These are phyloP conservation scores for Coix lacrymajobi DNA, from an alignment of 176 grass and related monocot genomes.

Conservation along the genomic window DNA sequence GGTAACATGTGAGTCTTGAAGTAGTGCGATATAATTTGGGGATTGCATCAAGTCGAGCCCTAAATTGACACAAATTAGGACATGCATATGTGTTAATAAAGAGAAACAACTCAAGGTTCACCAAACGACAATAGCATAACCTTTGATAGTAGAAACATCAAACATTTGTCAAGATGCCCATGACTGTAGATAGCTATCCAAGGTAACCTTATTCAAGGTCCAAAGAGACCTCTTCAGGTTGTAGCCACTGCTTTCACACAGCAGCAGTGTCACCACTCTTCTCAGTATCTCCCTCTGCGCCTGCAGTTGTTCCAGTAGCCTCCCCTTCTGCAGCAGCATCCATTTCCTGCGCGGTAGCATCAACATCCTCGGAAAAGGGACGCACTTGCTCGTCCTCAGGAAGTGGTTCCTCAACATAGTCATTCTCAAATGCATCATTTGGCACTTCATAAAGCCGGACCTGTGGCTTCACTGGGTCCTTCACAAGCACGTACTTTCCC, in stretches of 20 bases:
- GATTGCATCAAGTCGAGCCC: background rate
- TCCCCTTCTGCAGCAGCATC: constrained; percentile 60
- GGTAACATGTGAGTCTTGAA: background rate
- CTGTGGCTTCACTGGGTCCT: constrained; percentile 76
- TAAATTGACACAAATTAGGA: no score
- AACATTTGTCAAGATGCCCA: background rate
- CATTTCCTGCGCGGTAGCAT: constrained; percentile 45
- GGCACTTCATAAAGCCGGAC: constrained; percentile 78
- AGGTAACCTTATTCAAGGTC: background rate
- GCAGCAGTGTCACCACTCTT: constrained; percentile 23
- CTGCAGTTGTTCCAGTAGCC: constrained; percentile 23
- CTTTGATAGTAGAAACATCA: background rate
- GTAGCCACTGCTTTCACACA: constrained; percentile 24
- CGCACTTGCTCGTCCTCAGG: constrained; percentile 86
- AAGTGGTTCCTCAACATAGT: constrained; percentile 87
- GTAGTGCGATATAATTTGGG: background rate
- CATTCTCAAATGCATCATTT: constrained; percentile 82
- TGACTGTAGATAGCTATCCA: background rate
- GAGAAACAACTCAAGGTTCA: background rate
- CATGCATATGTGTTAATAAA: background rate
- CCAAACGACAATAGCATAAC: background rate
- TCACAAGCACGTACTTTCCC: constrained; percentile 91
- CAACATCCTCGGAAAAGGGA: constrained; percentile 38
- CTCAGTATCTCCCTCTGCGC: constrained; percentile 6
- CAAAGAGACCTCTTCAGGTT: background rate